Base-by-base conservation (phyloP, 2,329 filamentous ascomycete genomes). In the Penicillium thymicola region DNA sequence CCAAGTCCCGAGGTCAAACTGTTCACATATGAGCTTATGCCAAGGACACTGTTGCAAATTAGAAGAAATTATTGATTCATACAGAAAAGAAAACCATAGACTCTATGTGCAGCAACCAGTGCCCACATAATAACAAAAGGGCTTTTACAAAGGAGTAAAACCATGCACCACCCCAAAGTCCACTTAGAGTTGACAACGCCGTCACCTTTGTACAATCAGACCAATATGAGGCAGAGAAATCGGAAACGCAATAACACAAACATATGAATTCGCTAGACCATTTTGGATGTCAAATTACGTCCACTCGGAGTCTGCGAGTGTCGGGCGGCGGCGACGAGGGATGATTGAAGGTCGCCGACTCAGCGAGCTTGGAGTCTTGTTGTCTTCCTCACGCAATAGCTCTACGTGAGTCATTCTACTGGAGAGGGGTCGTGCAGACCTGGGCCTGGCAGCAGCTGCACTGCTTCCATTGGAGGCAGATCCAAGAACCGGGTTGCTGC, bases 281-380 rank as follows among this genome's bases (percentile, higher is more conserved):
- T 14, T 34, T 27, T 34, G 37, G 16, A 16, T 23, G 14, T 18
- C 10, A 16, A 21, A 59, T 62, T 60, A 70, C 36, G 67, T 60
- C 71, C 73, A 75, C 42, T 76, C 73, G n/a, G 71, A 59, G 38
- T 75, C 73, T n/a, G 64, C 62, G 54, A 68, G 70, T 23, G 72
- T 73, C 32, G 67, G 71, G 36, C 71, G 71, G 32, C 73, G 70
- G 18, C 74, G 71, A 44, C 73, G 69, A 37, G 71, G 69, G 50
- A 76, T 68, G 34, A 76, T 67, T 9, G 73, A 72, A 40, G 69
- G 64, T 30, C 70, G 67, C 37, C 73, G 72, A 51, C 61, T 64
- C 6, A 70, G 59, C 2, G 72, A 72, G 52, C 52, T 70, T 28
- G 73, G 65, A 8, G 70, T 59, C 44, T 71, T 67, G 28, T 58